Evolutionary conservation across 2,329 filamentous ascomycete genomes (phyloP).

Genomic region (Dissoconium aciculare): DNA sequence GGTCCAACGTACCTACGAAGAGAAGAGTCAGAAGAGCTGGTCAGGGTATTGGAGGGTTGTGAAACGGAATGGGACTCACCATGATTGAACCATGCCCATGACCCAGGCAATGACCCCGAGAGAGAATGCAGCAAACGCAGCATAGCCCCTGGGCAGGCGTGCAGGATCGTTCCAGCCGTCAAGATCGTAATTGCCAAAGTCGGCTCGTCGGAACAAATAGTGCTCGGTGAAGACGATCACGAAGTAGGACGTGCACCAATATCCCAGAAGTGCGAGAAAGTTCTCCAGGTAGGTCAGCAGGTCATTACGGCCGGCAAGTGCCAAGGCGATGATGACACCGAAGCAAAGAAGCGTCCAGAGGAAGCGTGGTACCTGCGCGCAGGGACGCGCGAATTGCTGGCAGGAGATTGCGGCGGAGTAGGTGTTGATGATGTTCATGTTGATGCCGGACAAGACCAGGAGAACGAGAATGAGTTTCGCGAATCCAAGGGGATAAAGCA

Average conservation of each 20-base stretch:
- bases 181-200: conserved; percentile 30
- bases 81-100: conserved; percentile 37
- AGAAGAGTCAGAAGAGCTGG: too few relatives aligned
- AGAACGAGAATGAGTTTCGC: conserved; percentile 34
- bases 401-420: conserved; percentile 32
- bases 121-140: conserved; percentile 26
- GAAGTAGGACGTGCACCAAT: conserved; percentile 34
- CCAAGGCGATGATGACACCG: conserved; percentile 29
- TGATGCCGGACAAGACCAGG: conserved; percentile 25
- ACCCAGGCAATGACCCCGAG: conserved; percentile 33
- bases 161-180: conserved; percentile 32
- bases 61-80: conserved; percentile 8
- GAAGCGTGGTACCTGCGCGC: conserved; percentile 38
- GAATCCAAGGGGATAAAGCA: conserved; percentile 33
- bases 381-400: conserved; percentile 34
- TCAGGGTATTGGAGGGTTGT: too few relatives aligned
- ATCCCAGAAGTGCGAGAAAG: conserved; percentile 33
- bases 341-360: conserved; percentile 34
- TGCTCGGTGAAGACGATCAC: conserved; percentile 34
- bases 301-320: conserved; percentile 30
- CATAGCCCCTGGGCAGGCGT: conserved; percentile 30
- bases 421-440: conserved; percentile 28
- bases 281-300: conserved; percentile 31
- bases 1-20: conserved; percentile 32
- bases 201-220: conserved; percentile 28